A percentile compares a stretch with the other conserved stretches of the same genome.
phyloP scores from a whole-genome alignment of 2,329 filamentous ascomycete species.

The Microdochium trichocladiopsis region DNA sequence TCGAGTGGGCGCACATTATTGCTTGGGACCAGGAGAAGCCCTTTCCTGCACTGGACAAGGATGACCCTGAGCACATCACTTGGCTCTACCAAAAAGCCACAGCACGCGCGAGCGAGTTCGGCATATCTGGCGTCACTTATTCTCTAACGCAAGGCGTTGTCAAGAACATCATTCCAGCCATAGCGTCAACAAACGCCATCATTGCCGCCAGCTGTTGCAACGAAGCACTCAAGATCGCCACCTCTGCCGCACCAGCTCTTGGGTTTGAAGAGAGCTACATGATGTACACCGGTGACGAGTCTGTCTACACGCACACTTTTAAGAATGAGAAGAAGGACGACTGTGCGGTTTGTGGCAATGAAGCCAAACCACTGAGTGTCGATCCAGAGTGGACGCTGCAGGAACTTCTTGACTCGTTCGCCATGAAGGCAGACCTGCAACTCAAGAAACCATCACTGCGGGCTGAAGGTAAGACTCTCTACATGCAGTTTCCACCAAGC shows the following conservation, averaged over 20 bases:
- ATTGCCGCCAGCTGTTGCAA: slow-evolving; percentile 95
- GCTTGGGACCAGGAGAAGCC: slow-evolving; percentile 87
- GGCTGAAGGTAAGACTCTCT: slow-evolving; percentile 73
- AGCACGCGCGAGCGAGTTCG: slow-evolving; percentile 75
- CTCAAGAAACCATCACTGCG: slow-evolving; percentile 89
- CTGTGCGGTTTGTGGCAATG: slow-evolving; percentile 86
- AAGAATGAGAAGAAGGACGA: slow-evolving; percentile 90
- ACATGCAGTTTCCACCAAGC: slow-evolving; percentile 77
- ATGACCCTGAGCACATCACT: slow-evolving; percentile 94
- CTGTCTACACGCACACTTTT: slow-evolving; percentile 96
- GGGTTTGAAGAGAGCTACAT: slow-evolving; percentile 85
- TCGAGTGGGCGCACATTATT: slow-evolving; percentile 98
- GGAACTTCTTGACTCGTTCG: slow-evolving; percentile 79
- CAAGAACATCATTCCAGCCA: slow-evolving; percentile 98
- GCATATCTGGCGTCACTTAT: slow-evolving; percentile 89
- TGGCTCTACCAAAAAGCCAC: slow-evolving; percentile 90
- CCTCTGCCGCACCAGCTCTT: slow-evolving; percentile 71
- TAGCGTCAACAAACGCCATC: slow-evolving; percentile 95
- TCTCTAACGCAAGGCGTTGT: slow-evolving; percentile 94
- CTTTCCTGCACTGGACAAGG: slow-evolving; percentile 83
- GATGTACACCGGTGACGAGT: slow-evolving; percentile 97
- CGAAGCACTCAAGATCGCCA: slow-evolving; percentile 92
- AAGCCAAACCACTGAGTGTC: slow-evolving; percentile 68
- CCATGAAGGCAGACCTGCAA: slow-evolving; percentile 79
- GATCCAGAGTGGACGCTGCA: slow-evolving; percentile 66